Conservation (phyloP, 768 basidiomycete genomes). For the Boletus rubropictus region DNA sequence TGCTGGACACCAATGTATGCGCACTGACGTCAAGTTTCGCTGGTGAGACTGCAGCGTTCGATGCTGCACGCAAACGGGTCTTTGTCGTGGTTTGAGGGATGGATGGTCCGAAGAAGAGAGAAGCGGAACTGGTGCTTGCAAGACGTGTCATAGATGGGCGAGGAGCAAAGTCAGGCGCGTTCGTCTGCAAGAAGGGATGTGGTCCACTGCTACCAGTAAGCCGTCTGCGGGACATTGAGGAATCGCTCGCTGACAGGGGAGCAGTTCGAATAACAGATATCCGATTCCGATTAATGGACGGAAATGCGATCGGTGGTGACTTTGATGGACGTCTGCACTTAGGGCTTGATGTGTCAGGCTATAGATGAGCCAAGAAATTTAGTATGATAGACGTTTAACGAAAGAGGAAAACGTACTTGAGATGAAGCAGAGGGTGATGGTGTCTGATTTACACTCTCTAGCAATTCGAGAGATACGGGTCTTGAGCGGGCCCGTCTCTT, state of each 20-base stretch:
- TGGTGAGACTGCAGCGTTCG: slow-evolving; percentile 10
- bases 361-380: neutral
- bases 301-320: slow-evolving; percentile 28
- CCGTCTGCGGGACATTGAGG: slow-evolving; percentile 52
- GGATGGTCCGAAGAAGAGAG: slow-evolving; percentile 60
- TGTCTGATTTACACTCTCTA: slow-evolving; percentile 44
- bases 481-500: slow-evolving; percentile 72
- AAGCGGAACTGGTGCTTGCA: slow-evolving; percentile 49
- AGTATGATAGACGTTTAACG: neutral
- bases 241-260: slow-evolving; percentile 46
- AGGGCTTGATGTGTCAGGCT: slow-evolving; percentile 18
- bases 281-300: slow-evolving; percentile 38
- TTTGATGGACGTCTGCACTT: slow-evolving; percentile 8
- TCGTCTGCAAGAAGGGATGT: slow-evolving; percentile 29
- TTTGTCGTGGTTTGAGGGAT: slow-evolving; percentile 27
- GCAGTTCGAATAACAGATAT: slow-evolving; percentile 32
- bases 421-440: slow-evolving; percentile 37
- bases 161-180: slow-evolving; percentile 17
- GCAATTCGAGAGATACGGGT: slow-evolving; percentile 62
- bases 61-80: slow-evolving; percentile 22
- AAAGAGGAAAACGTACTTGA: slow-evolving; percentile 12
- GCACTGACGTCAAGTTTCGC: slow-evolving; percentile 4
- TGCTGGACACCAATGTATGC: slow-evolving; percentile 37
- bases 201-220: slow-evolving; percentile 36
- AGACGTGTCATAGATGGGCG: slow-evolving; percentile 45